These are phyloP conservation scores for Citeromyces matritensis DNA, from an alignment of 805 yeast species.

Conservation along the genomic window DNA sequence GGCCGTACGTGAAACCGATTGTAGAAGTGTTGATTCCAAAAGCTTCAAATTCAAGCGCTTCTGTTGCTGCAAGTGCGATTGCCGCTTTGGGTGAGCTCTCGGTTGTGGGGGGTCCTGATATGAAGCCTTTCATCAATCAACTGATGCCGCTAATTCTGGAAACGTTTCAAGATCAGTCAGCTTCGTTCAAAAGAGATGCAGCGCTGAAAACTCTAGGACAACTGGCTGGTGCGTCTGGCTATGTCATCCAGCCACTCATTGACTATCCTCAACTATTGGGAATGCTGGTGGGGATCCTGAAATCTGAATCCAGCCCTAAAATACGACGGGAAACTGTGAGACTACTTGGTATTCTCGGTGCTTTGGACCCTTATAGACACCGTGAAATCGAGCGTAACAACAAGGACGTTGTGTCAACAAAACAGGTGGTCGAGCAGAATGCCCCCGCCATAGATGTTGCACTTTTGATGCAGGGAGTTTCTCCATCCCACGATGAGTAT, in stretches of 20 bases:
- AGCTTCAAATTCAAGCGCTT: constrained; percentile 54
- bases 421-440: constrained; percentile 42
- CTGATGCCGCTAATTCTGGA: constrained; percentile 82
- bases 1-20: constrained; percentile 87
- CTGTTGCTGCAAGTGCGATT: constrained; percentile 79
- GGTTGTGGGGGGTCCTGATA: constrained; percentile 76
- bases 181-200: constrained; percentile 78
- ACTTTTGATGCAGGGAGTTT: constrained; percentile 81
- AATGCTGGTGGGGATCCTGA: constrained; percentile 65
- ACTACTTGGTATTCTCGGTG: constrained; percentile 86
- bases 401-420: constrained; percentile 2
- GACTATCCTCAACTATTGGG: constrained; percentile 87
- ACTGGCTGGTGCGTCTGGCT: constrained; percentile 80
- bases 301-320: constrained; percentile 60
- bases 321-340: constrained; percentile 82
- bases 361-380: constrained; percentile 91
- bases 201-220: constrained; percentile 83
- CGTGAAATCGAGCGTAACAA: constrained; percentile 65
- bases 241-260: constrained; percentile 83
- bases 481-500: constrained; percentile 86
- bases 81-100: constrained; percentile 82
- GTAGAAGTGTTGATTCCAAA: constrained; percentile 70
- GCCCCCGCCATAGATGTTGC: constrained; percentile 88
- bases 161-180: constrained; percentile 84
- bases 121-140: constrained; percentile 54